phyloP scores from a whole-genome alignment of 192 early-diverging fungal species.

The Haplosporangium gracile region DNA sequence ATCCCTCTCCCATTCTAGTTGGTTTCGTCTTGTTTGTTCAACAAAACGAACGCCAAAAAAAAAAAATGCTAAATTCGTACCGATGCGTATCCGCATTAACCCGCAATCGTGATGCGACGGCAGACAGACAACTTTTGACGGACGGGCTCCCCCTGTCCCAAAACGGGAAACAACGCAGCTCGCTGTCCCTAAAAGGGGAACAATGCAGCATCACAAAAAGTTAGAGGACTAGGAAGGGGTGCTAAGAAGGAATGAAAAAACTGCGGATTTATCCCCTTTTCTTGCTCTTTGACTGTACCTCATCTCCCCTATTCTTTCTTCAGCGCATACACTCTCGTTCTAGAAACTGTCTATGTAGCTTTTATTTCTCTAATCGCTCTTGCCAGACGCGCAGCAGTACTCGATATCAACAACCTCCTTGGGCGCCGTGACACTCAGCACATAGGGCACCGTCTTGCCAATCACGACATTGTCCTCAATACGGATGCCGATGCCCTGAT shows the following conservation, averaged over 20 bases:
- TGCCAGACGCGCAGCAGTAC: constrained; percentile 52
- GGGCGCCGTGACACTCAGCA: constrained; percentile 82
- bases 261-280: not conserved
- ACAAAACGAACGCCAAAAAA: too few relatives aligned
- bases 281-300: not conserved
- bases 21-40: not conserved
- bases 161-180: too few relatives aligned
- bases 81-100: too few relatives aligned
- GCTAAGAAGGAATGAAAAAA: not conserved
- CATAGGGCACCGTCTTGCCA: constrained; percentile 73
- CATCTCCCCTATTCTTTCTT: too few relatives aligned
- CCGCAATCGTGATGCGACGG: not conserved
- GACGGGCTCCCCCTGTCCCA: not conserved
- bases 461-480: constrained; percentile 97
- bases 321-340: not conserved
- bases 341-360: not conserved
- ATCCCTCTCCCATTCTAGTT: too few relatives aligned
- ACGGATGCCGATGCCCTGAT: constrained; percentile 91
- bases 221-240: not conserved
- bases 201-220: not conserved
- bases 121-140: too few relatives aligned
- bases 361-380: not conserved
- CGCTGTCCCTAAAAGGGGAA: not conserved
- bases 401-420: constrained; percentile 91
- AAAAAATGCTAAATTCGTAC: too few relatives aligned